Evolutionary conservation across 768 basidiomycete species (phyloP).

Genomic region (Cyclocybe aegerita): DNA sequence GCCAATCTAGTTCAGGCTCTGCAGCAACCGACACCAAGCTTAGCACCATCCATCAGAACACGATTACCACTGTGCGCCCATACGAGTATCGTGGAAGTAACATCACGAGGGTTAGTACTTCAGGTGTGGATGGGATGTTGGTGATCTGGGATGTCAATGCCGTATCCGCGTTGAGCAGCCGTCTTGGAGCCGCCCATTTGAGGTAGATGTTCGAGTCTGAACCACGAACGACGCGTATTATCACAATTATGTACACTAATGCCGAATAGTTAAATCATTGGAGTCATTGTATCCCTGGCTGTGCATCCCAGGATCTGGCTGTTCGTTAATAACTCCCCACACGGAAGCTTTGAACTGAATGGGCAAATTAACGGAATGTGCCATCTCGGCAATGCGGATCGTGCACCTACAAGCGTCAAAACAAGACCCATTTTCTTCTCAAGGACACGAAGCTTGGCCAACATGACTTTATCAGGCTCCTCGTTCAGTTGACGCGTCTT

Average conservation of each 20-base stretch:
- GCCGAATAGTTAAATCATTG: conserved; percentile 24
- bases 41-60: conserved; percentile 95
- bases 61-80: conserved; percentile 87
- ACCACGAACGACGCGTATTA: conserved; percentile 8
- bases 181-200: conserved; percentile 50
- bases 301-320: conserved; percentile 37
- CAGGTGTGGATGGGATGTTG: conserved; percentile 90
- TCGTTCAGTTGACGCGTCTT: conserved; percentile 72
- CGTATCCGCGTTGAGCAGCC: conserved; percentile 49
- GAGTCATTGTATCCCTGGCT: conserved; percentile 21
- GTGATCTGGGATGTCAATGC: conserved; percentile 86
- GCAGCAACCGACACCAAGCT: conserved; percentile 67
- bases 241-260: conserved; percentile 9
- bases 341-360: conserved; percentile 92
- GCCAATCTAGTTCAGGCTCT: conserved; percentile 35
- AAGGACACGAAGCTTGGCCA: conserved; percentile 73
- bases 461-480: conserved; percentile 74
- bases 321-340: conserved; percentile 90
- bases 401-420: conserved; percentile 72
- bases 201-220: conserved; percentile 17
- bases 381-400: background rate
- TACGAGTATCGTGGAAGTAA: conserved; percentile 61
- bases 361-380: background rate
- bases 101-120: conserved; percentile 81
- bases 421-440: conserved; percentile 97